Evolutionary conservation across 1,284 basidiomycete species (phyloP).

Genomic region (Trametes polyzona): DNA sequence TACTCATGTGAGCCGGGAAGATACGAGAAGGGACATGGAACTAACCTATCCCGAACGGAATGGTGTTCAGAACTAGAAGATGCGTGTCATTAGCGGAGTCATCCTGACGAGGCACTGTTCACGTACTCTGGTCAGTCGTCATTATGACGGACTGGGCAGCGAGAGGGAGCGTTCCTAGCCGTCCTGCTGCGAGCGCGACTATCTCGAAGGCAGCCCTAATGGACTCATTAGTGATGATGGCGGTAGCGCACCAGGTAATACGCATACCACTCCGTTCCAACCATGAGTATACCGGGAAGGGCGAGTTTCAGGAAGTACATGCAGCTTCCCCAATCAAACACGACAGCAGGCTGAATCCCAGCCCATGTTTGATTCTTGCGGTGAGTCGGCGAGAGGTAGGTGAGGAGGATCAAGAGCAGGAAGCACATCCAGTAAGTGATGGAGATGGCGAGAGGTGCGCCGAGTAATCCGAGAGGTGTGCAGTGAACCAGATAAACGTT

Average conservation of each 20-base stretch:
- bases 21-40: not conserved
- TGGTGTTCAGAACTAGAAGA: constrained; percentile 60
- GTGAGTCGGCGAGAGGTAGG: constrained; percentile 55
- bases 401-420: constrained; percentile 51
- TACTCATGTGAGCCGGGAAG: not conserved
- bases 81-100: constrained; percentile 1
- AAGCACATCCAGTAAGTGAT: constrained; percentile 75
- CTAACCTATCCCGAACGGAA: constrained; percentile 67
- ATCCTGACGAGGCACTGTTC: not conserved
- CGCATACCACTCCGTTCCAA: constrained; percentile 75
- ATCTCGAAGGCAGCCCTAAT: constrained; percentile 79
- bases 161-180: constrained; percentile 65
- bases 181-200: constrained; percentile 76
- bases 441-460: constrained; percentile 67
- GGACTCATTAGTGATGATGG: not conserved
- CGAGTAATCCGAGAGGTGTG: constrained; percentile 62
- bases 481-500: constrained; percentile 65
- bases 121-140: constrained; percentile 78
- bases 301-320: constrained; percentile 63
- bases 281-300: constrained; percentile 75
- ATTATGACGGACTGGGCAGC: constrained; percentile 81
- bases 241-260: not conserved
- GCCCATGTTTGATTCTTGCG: constrained; percentile 65
- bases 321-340: constrained; percentile 55
- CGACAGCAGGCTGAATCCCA: constrained; percentile 50